These are phyloP conservation scores for Senna tora DNA, from an alignment of 306 rosid species.

Conservation along the genomic window DNA sequence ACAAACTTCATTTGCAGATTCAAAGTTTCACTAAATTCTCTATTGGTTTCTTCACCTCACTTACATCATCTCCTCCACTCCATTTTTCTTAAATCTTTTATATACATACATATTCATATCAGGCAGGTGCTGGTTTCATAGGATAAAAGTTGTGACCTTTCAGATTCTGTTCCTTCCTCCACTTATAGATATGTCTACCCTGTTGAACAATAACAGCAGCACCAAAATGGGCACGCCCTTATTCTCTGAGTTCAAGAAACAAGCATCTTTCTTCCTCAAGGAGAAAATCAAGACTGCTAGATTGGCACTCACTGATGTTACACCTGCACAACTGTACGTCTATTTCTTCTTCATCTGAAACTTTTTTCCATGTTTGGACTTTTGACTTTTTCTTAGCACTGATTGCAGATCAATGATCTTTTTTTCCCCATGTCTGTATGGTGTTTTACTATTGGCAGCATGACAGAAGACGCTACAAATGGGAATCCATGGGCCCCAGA, in stretches of 20 bases:
- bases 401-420: constrained; percentile 23
- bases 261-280: constrained; percentile 91
- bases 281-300: constrained; percentile 93
- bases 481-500: constrained; percentile 78
- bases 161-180: no score
- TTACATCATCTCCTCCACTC: not conserved
- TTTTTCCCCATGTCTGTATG: not conserved
- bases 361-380: not conserved
- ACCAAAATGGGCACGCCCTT: constrained; percentile 56
- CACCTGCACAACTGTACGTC: constrained; percentile 79
- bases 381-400: no score
- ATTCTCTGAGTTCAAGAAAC: constrained; percentile 79
- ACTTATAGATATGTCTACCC: constrained; percentile 46
- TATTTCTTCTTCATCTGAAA: not conserved
- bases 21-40: not conserved
- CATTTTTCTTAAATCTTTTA: not conserved
- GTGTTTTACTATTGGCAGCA: constrained; percentile 45
- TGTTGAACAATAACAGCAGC: constrained; percentile 43
- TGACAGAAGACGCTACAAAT: constrained; percentile 83
- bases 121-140: not conserved
- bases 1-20: constrained; percentile 12
- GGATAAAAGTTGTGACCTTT: not conserved
- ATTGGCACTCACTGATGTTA: constrained; percentile 94
- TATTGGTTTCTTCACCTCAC: constrained; percentile 39
- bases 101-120: not conserved